Base-by-base conservation (phyloP, 1,284 basidiomycete species). In the Cystobasidiaceae sp. region DNA sequence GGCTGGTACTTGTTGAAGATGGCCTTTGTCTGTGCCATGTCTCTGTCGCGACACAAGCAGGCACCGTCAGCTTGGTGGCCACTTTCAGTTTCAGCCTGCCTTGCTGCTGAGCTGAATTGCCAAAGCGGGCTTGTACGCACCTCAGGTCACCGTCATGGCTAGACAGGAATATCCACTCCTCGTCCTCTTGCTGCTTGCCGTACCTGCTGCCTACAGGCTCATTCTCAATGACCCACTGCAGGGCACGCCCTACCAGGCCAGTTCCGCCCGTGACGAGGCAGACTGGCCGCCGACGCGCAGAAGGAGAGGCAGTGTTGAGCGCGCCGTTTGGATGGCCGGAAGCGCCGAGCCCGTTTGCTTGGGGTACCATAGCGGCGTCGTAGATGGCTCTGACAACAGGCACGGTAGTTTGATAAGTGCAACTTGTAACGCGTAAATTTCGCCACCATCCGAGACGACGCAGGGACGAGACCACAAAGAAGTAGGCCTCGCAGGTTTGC, bases 1-100 rank as follows among this genome's bases (percentile, higher is more conserved):
- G 91, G 90, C 72, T 87, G 86, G 79, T 93, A 85, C 77, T 89
- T 90, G 73, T 89, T 86, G 70, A 88, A 93, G 72, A 93, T 79
- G 50, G 67, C 67, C 59, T 72, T 68, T 4, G 77, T 72, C 48
- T 68, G 48, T 34, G 54, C 32, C 27, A 72, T 59, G 57, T 73
- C 66, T 51, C 70, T 71, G 62, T 3, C 9, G 7, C 15, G 28
- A 37, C 57, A 13, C 13, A 54, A 23, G 25, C 34, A 32, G 6
- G 23, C 41, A 21, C 27, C 32, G 33, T 64, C 21, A 48, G 37
- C 19, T 17, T 34, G 13, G 46, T 27, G 33, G 30, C 7, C 34
- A 41, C 21, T 30, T 17, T 48, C 21, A 49, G 17, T n/a, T 25
- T n/a, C 6, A 21, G 15, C 13, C 15, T 39, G 25, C 32, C 8